Evolutionary conservation across 2,329 filamentous ascomycete genomes (phyloP).

Genomic region (Westerdykella ornata): DNA sequence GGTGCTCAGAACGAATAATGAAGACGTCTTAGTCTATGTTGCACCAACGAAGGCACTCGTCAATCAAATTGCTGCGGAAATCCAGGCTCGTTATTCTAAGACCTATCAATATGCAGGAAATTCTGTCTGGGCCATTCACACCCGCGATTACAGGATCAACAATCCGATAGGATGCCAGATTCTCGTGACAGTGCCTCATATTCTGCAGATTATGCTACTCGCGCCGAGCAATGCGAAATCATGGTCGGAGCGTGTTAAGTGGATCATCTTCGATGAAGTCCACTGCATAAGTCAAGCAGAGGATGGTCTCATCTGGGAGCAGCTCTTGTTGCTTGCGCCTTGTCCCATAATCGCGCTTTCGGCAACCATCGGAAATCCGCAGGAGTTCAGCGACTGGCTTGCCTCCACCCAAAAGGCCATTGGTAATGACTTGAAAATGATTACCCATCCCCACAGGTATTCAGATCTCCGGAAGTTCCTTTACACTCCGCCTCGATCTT

Average conservation of each 20-base stretch:
- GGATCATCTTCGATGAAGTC: constrained; percentile 78
- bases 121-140: constrained; percentile 74
- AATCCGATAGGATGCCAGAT: constrained; percentile 66
- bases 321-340: constrained; percentile 64
- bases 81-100: constrained; percentile 69
- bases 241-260: constrained; percentile 62
- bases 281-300: constrained; percentile 73
- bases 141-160: constrained; percentile 68
- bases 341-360: constrained; percentile 75
- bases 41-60: constrained; percentile 76
- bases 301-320: constrained; percentile 72
- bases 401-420: constrained; percentile 56
- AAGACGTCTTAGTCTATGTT: constrained; percentile 69
- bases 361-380: constrained; percentile 70
- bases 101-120: constrained; percentile 50
- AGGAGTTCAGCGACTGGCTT: constrained; percentile 64
- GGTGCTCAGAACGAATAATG: constrained; percentile 59
- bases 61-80: constrained; percentile 75
- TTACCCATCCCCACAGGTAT: constrained; percentile 63
- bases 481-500: constrained; percentile 49
- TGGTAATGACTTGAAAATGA: constrained; percentile 59
- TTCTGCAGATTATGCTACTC: constrained; percentile 68
- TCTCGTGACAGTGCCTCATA: constrained; percentile 69
- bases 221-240: constrained; percentile 59
- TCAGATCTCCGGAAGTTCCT: constrained; percentile 72